A percentile compares a stretch with the other conserved stretches of the same genome.
These are phyloP conservation scores for Poronia punctata DNA, from an alignment of 495 filamentous ascomycete species.

Conservation along the genomic window DNA sequence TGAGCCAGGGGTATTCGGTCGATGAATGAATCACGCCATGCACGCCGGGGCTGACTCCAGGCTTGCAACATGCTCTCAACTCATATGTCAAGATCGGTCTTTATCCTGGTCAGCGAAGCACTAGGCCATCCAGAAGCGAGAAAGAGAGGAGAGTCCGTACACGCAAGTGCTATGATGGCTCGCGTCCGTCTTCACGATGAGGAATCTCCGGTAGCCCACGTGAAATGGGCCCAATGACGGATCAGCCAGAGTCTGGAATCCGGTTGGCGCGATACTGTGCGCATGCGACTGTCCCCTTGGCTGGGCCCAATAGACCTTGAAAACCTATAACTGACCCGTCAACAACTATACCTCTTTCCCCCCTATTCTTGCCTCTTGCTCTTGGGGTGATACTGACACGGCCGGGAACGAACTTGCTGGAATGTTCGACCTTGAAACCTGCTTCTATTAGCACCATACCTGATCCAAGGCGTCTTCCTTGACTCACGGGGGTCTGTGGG, in stretches of 20 bases:
- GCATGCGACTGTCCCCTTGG: slow-evolving; percentile 28
- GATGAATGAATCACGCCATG: slow-evolving; percentile 39
- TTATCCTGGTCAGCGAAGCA: not conserved
- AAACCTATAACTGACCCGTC: slow-evolving; percentile 27
- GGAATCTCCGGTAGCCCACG: slow-evolving; percentile 38
- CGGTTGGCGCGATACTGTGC: too few species aligned
- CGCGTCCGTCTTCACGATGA: slow-evolving; percentile 40
- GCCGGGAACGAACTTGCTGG: slow-evolving; percentile 33
- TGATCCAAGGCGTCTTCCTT: not conserved
- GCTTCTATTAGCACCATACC: slow-evolving; percentile 8
- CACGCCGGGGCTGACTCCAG: slow-evolving; percentile 37
- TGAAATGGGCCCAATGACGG: slow-evolving; percentile 32
- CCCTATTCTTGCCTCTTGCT: too few species aligned
- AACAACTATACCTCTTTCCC: too few species aligned
- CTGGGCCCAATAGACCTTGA: slow-evolving; percentile 43
- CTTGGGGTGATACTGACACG: slow-evolving; percentile 23
- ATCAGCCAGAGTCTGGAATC: too few species aligned
- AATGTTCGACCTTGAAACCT: slow-evolving; percentile 38
- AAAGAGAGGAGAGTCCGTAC: too few species aligned
- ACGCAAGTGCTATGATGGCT: slow-evolving; percentile 43
- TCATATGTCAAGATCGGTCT: slow-evolving; percentile 45
- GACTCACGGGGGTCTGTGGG: slow-evolving; percentile 18
- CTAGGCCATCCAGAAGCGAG: not conserved
- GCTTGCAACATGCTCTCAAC: slow-evolving; percentile 36
- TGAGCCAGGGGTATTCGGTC: slow-evolving; percentile 18